Percentiles rank a stretch among this genome's conserved stretches.
Evolutionary conservation across 2,329 filamentous ascomycete genomes (phyloP).

Genomic region (Stylonectria norvegica): DNA sequence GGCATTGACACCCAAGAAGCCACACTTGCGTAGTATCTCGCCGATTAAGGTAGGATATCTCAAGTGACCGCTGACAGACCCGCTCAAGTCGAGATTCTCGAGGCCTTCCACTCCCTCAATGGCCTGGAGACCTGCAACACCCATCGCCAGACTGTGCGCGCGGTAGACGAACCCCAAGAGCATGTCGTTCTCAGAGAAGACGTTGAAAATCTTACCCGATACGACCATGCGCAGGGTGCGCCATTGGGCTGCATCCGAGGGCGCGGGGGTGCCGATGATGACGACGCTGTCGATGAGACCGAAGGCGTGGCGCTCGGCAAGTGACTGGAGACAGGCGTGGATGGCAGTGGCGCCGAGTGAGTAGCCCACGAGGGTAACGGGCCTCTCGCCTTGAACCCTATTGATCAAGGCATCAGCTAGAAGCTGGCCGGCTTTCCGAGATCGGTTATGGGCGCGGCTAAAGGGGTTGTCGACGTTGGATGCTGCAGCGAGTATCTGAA

Average conservation of each 20-base stretch:
- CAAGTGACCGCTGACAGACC: slow-evolving; percentile 51
- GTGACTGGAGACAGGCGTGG: slow-evolving; percentile 71
- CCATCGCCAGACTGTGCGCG: slow-evolving; percentile 75
- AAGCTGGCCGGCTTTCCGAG: slow-evolving; percentile 75
- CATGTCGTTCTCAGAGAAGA: slow-evolving; percentile 83
- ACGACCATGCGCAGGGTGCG: slow-evolving; percentile 73
- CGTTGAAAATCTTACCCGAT: slow-evolving; percentile 78
- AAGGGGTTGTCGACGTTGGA: slow-evolving; percentile 79
- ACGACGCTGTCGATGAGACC: slow-evolving; percentile 81
- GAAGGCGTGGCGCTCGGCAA: slow-evolving; percentile 76
- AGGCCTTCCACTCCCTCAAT: slow-evolving; percentile 66
- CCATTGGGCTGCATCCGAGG: slow-evolving; percentile 71
- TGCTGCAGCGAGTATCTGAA: slow-evolving; percentile 63
- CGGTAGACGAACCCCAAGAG: slow-evolving; percentile 86
- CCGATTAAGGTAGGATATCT: slow-evolving; percentile 50
- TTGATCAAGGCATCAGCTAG: slow-evolving; percentile 81
- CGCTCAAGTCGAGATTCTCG: slow-evolving; percentile 52
- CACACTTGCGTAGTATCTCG: slow-evolving; percentile 51
- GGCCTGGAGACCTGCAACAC: slow-evolving; percentile 78
- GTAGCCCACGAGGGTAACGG: slow-evolving; percentile 77
- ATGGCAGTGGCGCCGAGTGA: slow-evolving; percentile 79
- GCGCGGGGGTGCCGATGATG: slow-evolving; percentile 76
- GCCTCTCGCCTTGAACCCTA: slow-evolving; percentile 75
- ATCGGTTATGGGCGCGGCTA: slow-evolving; percentile 68
- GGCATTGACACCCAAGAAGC: slow-evolving; percentile 46